Base-by-base conservation (phyloP, 768 basidiomycete species). In the Amanita pallidorosea region DNA sequence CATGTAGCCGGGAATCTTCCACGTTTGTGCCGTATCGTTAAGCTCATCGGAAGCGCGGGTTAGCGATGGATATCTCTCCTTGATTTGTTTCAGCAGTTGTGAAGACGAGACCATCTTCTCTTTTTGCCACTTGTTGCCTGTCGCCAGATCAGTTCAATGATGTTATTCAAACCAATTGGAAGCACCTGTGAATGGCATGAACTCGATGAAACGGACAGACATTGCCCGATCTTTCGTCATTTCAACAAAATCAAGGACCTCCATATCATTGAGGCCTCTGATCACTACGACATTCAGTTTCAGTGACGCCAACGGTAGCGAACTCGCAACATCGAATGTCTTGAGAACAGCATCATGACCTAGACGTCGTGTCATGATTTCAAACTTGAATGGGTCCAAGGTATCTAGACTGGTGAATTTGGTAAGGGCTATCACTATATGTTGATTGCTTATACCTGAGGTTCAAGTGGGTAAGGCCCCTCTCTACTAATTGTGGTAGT, bases 121-220 rank as follows among this genome's bases (percentile, higher is more conserved):
- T 58, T 79, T 79, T 61, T 86, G 75, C 91, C 91, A 94, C 60
- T 84, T 80, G 57, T 94, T 94, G 27, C 89, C 88, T 55, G 15
- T 41, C 45, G 35, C 5, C 53, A 37, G 12, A 44, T 55, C 31
- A 45, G 44, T 23, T 29, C 35, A 18, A 22, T 52, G 36, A n/a
- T 40, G 45, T 50, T 35, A 36, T 33, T 51, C 41, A 31, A 33
- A 51, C 37, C 27, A 20, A 38, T 3, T 15, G 20, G 6, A 35
- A 45, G 55, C 55, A 86, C 85, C 91, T 57, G 81, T 85, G 63
- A 95, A 95, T 9, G 91, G 89, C 92, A 95, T 94, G 61, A 88
- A 94, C 64, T 93, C 90, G 52, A 93, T 94, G 63, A 94, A 91
- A 34, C 92, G 79, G 36, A 92, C 79, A 35, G 79, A 86, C 22